A percentile compares a stretch with the other conserved stretches of the same genome.
phyloP scores from a whole-genome alignment of 129 eudicot genomes.

The Flaveria ramosissima region DNA sequence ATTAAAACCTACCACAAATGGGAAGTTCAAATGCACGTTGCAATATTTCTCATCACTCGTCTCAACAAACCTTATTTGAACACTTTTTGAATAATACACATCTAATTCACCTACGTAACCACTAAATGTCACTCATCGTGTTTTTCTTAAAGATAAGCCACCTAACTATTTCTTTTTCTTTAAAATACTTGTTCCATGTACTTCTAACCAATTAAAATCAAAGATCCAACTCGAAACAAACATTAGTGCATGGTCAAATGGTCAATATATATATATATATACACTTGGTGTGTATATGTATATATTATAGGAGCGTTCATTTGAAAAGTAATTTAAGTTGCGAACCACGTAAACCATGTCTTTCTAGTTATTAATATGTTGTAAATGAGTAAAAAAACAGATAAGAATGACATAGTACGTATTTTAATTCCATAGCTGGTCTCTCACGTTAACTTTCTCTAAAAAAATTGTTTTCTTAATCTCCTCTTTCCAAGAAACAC shows the following conservation, averaged over 20 bases:
- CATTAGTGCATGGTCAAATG: neutral
- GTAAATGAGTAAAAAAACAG: too few relatives aligned
- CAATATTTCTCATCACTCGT: constrained; percentile 2
- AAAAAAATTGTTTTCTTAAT: too few relatives aligned
- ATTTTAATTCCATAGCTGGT: too few relatives aligned
- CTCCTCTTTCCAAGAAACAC: too few relatives aligned
- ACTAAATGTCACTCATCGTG: neutral
- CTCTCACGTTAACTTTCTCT: too few relatives aligned
- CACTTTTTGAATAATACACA: neutral
- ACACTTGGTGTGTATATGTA: too few relatives aligned
- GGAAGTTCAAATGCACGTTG: constrained; percentile 20
- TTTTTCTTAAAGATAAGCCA: neutral
- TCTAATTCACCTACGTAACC: neutral
- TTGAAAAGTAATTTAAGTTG: too few relatives aligned
- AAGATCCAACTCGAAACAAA: neutral
- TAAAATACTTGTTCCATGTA: neutral
- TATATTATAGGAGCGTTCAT: too few relatives aligned
- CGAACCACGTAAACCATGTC: too few relatives aligned
- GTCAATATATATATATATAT: too few relatives aligned
- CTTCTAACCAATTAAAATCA: neutral
- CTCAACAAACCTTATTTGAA: constrained; percentile 10
- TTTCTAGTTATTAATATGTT: too few relatives aligned
- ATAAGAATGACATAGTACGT: too few relatives aligned
- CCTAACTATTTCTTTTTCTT: neutral
- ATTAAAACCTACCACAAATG: neutral